Base-by-base conservation (phyloP, 331 rosid species). In the Arachis monticola region DNA sequence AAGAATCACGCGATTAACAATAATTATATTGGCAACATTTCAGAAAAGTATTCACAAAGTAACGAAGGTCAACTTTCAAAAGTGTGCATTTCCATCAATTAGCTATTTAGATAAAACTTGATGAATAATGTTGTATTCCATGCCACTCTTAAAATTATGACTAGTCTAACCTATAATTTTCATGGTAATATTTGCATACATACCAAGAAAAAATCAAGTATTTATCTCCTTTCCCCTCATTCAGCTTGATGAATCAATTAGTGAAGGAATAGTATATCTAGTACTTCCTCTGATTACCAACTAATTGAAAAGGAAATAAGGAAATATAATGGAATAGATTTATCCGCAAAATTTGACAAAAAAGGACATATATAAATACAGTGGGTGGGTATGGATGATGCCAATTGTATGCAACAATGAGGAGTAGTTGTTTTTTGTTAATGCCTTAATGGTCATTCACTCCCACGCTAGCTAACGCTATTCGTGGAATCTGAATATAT, bases 301-400 rank as follows among this genome's bases (percentile, higher is more conserved):
- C n/a, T n/a, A n/a, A n/a, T n/a, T n/a, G 27, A 22, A 22, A 22
- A 22, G 27, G 27, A 22, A 22, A 0, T 22, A 22, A 22, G 27
- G 27, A 22, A 22, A 22, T 22, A 22, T 35, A 35, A 35, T 35
- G 40, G 40, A 35, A 35, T 35, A 35, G 3, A 5, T 35, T 35
- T 35, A 35, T 35, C 40, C 27, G 27, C 27, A 22, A 22, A 22
- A 22, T 22, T 22, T 22, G 27, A 22, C 1, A 22, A 22, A 22
- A 22, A 22, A 22, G 27, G 27, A 22, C 27, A 22, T 22, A 22
- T 22, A 22, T 17, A 64, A 44, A 65, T 65, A 65, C 22, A 65
- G 40, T 45, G 14, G 56, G 70, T 45, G 27, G 45, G 70, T 45
- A 8, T 64, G 56, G 52, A 45, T 65, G 56, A 65, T 65, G 70